Evolutionary conservation across 805 yeast genomes (phyloP), one percentile per base, ranked within the genome.

Genomic region (Komagataella pseudopastoris): DNA sequence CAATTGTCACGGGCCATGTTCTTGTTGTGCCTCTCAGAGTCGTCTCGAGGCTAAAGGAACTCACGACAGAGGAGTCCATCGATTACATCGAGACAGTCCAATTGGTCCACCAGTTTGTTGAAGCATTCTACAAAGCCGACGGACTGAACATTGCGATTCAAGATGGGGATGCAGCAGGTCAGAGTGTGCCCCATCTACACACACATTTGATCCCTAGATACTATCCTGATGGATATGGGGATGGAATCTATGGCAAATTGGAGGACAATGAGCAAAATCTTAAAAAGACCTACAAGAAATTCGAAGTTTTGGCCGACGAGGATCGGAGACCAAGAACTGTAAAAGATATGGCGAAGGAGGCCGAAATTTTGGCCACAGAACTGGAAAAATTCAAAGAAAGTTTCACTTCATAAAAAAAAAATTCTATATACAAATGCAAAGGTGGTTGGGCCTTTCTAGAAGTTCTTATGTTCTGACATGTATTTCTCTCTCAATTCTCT

Each of bases 151-250:
- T 93, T 45, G 91, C 97, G 8, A 88, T 95, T 53, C 99, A 93
- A 64, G 99, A 93, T 63, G 99, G 99, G 0, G 86, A 89, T 0
- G 88, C 88, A 49, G 91, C 97, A 1, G 99, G 99, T 3, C 99
- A 93, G 63, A 79, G 90, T n/a, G 83, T 93, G 2, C 96, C 97
- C 4, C 99, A 93, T 66, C 74, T 91, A 24, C 99, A 93, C 64
- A 85, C 96, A 18, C 99, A 93, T 63, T 68, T 93, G 17, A 89
- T 93, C 18, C 99, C 99, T 6, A 74, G 99, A 45, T 81, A 75
- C 62, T 66, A 79, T 48, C 69, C 70, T 3, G 83, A 85, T 59
- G 68, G 68, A 0, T 68, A 63, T 46, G 88, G 88, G 1, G 96
- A 88, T 62, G 81, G 78, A 45, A 75, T 93, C 30, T 88, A 93